Conservation (phyloP, 108 stramenopile species). For the Chaetoceros tenuissimus region DNA sequence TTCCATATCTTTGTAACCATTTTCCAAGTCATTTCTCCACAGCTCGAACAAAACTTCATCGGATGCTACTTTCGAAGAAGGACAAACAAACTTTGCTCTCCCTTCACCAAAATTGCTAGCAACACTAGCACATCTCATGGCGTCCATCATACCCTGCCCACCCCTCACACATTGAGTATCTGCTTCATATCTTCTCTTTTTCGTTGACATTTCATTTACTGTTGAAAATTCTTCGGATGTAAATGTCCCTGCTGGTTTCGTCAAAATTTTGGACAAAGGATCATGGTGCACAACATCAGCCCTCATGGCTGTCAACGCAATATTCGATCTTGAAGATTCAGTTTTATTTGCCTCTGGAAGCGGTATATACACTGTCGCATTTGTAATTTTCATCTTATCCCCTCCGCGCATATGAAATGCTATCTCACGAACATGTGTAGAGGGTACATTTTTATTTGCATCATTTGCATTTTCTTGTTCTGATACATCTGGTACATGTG, state of each 20-base stretch:
- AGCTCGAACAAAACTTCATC: slow-evolving; percentile 10
- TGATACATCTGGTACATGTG: neutral
- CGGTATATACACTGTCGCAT: neutral
- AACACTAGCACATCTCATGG: slow-evolving; percentile 66
- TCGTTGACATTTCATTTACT: neutral
- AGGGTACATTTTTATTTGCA: neutral
- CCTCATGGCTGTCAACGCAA: neutral
- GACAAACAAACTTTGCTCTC: slow-evolving; percentile 26
- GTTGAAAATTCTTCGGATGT: neutral
- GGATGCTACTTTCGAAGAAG: neutral
- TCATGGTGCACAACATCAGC: neutral
- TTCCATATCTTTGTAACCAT: slow-evolving; percentile 18
- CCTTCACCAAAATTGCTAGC: slow-evolving; percentile 68
- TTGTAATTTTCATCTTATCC: neutral
- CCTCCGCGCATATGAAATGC: neutral
- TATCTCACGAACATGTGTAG: neutral
- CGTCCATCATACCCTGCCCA: slow-evolving; percentile 60
- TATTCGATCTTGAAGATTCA: neutral
- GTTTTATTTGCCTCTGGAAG: neutral
- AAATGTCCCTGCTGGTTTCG: neutral
- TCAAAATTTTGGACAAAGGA: neutral
- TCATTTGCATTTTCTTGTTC: neutral
- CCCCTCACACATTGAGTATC: slow-evolving; percentile 69
- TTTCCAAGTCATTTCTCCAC: slow-evolving; percentile 45
- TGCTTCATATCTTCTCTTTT: slow-evolving; percentile 40